Base-by-base conservation (phyloP, 352 stramenopile genomes). In the Globisporangium takayamanum region DNA sequence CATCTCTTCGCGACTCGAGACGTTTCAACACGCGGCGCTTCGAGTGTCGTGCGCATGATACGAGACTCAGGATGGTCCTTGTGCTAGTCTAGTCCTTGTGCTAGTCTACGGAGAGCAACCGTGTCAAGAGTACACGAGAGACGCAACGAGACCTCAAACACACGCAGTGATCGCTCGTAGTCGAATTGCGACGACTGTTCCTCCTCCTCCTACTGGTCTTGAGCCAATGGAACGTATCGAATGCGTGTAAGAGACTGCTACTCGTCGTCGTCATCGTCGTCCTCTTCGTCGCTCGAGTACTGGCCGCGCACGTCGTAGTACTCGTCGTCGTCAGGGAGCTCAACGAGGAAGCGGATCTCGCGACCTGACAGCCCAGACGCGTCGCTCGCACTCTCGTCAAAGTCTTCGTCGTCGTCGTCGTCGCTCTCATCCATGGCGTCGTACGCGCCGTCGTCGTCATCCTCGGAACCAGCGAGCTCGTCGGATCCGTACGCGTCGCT, bases 251-350 rank as follows among this genome's bases (percentile, higher is more conserved):
- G 28, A 10, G 7, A 10, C 33, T 39, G 10, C 33, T 25, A 67
- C 41, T 73, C 67, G 20, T 87, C 74, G 4, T 88, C 72, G 14
- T 80, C 82, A 7, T 78, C 76, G 15, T 78, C 78, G 7, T 91
- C 78, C 48, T 90, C 78, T 63, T 92, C 83, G 6, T 88, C 79
- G 25, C 73, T 88, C 18, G 83, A 91, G 53, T 89, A 92, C 53
- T 89, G 74, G 8, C 78, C 80, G 28, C 76, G 80, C 30, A 89
- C 59, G n/a, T 87, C 74, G 51, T 91, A 92, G 53, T 84, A 89
- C 3, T 69, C 70, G 28, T 64, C 70, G 28, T 67, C 74, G 56
- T 89, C 76, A 6, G 83, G 83, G n/a, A 90, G 67, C 49, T 89
- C 78, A 33, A 89, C 75, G 48, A 92, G 62, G 57, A 89, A 76